Evolutionary conservation across 495 filamentous ascomycete genomes (phyloP).

Genomic region (Chaetomium cochliodes): DNA sequence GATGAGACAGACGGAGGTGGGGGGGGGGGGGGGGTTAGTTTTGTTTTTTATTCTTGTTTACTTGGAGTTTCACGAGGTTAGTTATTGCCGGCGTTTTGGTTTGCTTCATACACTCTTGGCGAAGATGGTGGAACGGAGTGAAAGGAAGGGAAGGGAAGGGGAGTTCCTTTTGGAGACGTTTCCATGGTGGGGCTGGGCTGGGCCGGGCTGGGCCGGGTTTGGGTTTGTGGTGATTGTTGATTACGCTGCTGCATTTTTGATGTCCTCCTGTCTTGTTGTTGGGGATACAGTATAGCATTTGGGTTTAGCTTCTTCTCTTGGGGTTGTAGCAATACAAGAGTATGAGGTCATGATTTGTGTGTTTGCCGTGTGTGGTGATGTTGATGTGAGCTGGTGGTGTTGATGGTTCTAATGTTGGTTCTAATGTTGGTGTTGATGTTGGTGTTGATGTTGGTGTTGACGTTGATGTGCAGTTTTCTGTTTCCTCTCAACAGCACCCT

Average conservation of each 20-base stretch:
- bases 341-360: neutral
- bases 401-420: too few relatives aligned
- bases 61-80: neutral
- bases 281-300: slow-evolving; percentile 19
- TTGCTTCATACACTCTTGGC: neutral
- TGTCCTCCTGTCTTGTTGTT: neutral
- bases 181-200: neutral
- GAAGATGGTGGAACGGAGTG: neutral
- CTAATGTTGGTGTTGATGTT: too few relatives aligned
- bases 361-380: neutral
- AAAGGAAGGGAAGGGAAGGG: neutral
- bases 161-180: slow-evolving; percentile 10
- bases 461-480: too few relatives aligned
- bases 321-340: slow-evolving; percentile 16
- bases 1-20: neutral
- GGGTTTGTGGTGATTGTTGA: neutral
- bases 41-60: neutral
- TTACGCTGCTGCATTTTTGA: slow-evolving; percentile 15
- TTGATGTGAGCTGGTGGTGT: too few relatives aligned
- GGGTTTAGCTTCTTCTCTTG: slow-evolving; percentile 12
- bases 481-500: too few relatives aligned
- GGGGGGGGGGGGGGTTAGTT: neutral
- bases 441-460: too few relatives aligned
- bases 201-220: neutral
- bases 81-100: neutral